Percentiles rank a stretch among this genome's conserved stretches.
Conservation (phyloP, 441 rosid species). For the Populus hybrid region DNA sequence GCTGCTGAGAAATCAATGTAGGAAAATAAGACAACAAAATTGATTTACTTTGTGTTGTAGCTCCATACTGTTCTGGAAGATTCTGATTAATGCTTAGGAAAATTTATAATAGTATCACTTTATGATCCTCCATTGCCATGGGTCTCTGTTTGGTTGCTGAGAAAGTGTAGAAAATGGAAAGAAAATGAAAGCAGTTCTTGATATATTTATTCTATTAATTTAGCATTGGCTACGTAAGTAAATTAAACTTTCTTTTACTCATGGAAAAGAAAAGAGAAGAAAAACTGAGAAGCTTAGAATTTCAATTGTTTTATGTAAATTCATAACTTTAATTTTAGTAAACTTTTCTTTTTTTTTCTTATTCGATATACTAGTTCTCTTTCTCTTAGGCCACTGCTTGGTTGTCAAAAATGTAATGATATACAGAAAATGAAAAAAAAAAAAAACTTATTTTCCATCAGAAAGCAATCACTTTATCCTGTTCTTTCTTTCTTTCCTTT, state of each 20-base stretch:
- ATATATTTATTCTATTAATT: background rate
- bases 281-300: background rate
- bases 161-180: conserved; percentile 7
- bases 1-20: background rate
- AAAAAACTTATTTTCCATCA: background rate
- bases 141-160: conserved; percentile 23
- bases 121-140: background rate
- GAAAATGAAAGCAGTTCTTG: background rate
- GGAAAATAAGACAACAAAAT: background rate
- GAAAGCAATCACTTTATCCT: background rate
- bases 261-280: background rate
- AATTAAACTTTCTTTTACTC: too few species aligned
- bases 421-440: background rate
- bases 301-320: background rate
- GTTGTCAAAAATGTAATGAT: background rate
- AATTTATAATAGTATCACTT: background rate
- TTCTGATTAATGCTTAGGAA: background rate
- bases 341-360: background rate
- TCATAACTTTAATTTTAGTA: background rate
- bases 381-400: conserved; percentile 2
- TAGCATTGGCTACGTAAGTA: background rate
- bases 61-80: background rate
- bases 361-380: background rate
- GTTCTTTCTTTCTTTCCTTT: too few species aligned
- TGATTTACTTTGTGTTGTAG: background rate